Percentiles rank a stretch among this genome's conserved stretches.
Evolutionary conservation across 2,329 filamentous ascomycete species (phyloP).

Genomic region (Corynespora cassiicola): DNA sequence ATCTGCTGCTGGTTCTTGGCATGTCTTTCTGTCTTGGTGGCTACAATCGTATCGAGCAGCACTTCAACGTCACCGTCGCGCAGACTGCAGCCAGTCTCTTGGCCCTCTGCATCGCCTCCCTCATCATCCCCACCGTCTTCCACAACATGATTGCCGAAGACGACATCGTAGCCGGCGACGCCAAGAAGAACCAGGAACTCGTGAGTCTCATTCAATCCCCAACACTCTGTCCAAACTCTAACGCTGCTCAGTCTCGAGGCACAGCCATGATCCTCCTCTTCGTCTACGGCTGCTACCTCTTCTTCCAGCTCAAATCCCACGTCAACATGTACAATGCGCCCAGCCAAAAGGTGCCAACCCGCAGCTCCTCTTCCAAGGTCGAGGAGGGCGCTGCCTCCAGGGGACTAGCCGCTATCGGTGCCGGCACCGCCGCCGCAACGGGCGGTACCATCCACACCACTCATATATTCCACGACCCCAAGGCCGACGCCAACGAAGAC

Average conservation of each 20-base stretch:
- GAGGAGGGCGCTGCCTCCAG: conserved; percentile 57
- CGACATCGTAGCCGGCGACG: conserved; percentile 23
- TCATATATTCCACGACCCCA: conserved; percentile 49
- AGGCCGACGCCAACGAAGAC: conserved; percentile 52
- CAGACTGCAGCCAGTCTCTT: conserved; percentile 86
- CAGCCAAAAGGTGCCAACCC: conserved; percentile 76
- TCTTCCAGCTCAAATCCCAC: conserved; percentile 92
- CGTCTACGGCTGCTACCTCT: conserved; percentile 82
- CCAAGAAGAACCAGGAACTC: conserved; percentile 37
- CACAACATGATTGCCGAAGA: conserved; percentile 42
- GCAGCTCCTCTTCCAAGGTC: conserved; percentile 51
- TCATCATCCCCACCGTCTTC: conserved; percentile 92
- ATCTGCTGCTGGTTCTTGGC: conserved; percentile 85
- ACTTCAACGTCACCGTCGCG: conserved; percentile 90
- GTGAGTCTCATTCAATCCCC: conserved; percentile 8
- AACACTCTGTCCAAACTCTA: conserved; percentile 2
- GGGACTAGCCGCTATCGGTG: conserved; percentile 61
- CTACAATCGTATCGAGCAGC: conserved; percentile 78
- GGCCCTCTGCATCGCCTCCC: conserved; percentile 76
- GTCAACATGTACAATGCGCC: conserved; percentile 78
- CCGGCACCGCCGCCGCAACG: conserved; percentile 56
- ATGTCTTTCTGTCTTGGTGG: conserved; percentile 94
- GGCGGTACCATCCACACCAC: conserved; percentile 58
- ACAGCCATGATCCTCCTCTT: conserved; percentile 81
- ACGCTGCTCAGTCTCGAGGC: conserved; percentile 63